phyloP scores from a whole-genome alignment of 2,329 filamentous ascomycete genomes.

The Chaetomium strumarium region DNA sequence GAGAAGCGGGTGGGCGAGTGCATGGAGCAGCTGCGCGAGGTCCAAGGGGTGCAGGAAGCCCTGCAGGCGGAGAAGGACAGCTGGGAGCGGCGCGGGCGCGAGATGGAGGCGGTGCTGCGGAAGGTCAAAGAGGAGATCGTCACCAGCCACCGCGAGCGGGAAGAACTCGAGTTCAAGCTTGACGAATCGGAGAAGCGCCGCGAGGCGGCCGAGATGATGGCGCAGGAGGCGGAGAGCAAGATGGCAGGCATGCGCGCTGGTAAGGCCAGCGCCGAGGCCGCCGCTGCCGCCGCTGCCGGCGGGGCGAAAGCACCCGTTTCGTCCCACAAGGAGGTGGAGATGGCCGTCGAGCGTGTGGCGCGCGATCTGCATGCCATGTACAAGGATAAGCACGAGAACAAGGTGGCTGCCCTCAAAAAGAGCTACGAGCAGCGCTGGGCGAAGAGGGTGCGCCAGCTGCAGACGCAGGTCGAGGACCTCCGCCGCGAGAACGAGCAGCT shows the following conservation, averaged over 20 bases:
- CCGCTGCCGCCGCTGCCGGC: constrained; percentile 26
- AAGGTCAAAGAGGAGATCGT: constrained; percentile 79
- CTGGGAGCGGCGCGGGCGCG: constrained; percentile 78
- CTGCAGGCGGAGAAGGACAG: constrained; percentile 68
- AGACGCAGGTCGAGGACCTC: constrained; percentile 63
- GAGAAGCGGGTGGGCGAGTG: constrained; percentile 87
- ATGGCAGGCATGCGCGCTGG: constrained; percentile 67
- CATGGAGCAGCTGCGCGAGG: constrained; percentile 76
- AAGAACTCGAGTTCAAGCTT: constrained; percentile 68
- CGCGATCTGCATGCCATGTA: constrained; percentile 88
- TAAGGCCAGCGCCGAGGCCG: constrained; percentile 40
- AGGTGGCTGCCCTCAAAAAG: constrained; percentile 83
- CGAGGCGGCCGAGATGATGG: constrained; percentile 68
- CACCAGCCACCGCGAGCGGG: constrained; percentile 70
- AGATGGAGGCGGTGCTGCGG: constrained; percentile 76
- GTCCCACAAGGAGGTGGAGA: constrained; percentile 62
- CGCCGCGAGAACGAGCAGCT: constrained; percentile 70
- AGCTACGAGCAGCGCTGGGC: constrained; percentile 83
- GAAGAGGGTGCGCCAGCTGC: constrained; percentile 76
- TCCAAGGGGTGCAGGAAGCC: constrained; percentile 63
- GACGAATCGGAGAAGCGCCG: constrained; percentile 71
- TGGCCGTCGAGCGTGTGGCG: constrained; percentile 85
- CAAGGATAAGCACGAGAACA: constrained; percentile 95
- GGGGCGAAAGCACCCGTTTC: constrained; percentile 28
- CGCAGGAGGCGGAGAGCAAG: constrained; percentile 69